Base-by-base conservation (phyloP, 768 basidiomycete species). In the Coprinopsis sp. region DNA sequence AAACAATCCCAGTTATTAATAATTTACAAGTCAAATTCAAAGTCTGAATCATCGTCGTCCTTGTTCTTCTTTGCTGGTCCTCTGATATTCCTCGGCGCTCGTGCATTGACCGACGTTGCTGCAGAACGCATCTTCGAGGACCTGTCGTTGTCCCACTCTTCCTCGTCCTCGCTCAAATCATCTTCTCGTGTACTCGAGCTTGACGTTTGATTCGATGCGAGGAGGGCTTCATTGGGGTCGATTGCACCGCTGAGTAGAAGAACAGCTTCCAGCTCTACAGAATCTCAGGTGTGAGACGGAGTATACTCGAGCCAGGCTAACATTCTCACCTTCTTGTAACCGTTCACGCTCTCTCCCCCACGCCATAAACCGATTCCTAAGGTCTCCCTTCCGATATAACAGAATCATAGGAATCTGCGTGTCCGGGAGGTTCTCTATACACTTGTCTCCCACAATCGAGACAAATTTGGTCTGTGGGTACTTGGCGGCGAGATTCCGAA, bases 391-490 rank as follows among this genome's bases (percentile, higher is more conserved):
- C 37, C 87, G 82, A 66, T 99, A 98, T 24, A 95, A 69, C 53
- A 99, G 82, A 47, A 98, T 69, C 74, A 95, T 98, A 1, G 96
- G 96, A 31, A 92, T 67, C 42, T 92, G 82, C 29, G 79, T 73
- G 56, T 97, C 96, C 12, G 94, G 95, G 28, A 98, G 82, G 65
- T 97, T 86, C n/a, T 89, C 83, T 56, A 99, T 96, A 69, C 92
- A 95, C 64, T 92, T 92, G 67, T 90, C 80, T 29, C 93, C 92
- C 3, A 93, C 81, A 56, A 98, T 98, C 10, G 90, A 91, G 51
- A 97, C 87, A 55, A 99, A 96, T 68, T 98, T 98, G 10, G 93
- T 89, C 37, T 85, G 84, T 2, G 93, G 90, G 63, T 95, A 86
- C 43, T 81, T 79, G n/a, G 70, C 71, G 2, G 96, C 91, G 4